Percentiles rank a stretch among this genome's conserved stretches.
phyloP scores from a whole-genome alignment of 1,284 basidiomycete species.

The Leccinum fuscescens region DNA sequence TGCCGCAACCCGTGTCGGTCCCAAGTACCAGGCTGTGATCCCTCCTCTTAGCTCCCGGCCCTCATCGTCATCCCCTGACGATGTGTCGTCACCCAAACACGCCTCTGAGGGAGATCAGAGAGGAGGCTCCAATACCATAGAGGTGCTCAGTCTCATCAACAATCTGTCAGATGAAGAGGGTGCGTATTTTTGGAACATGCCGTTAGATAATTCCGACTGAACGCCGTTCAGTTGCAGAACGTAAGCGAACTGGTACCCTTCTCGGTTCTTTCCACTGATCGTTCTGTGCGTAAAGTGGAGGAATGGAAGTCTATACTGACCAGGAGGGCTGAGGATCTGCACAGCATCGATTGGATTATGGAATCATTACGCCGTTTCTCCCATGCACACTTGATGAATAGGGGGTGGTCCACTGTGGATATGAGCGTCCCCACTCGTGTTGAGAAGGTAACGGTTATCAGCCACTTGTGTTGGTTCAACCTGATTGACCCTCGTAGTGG shows the following conservation, averaged over 20 bases:
- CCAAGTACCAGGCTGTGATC: constrained; percentile 78
- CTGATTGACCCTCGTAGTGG: constrained; percentile 49
- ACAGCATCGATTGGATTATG: constrained; percentile 74
- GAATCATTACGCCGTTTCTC: constrained; percentile 69
- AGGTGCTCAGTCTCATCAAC: constrained; percentile 63
- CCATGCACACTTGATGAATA: constrained; percentile 54
- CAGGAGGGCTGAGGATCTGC: constrained; percentile 46
- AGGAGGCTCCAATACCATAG: constrained; percentile 73
- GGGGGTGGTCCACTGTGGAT: constrained; percentile 55
- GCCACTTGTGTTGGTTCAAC: neutral
- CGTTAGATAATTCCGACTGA: constrained; percentile 22
- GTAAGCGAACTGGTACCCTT: constrained; percentile 21
- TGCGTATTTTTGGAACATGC: constrained; percentile 35
- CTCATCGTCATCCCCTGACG: constrained; percentile 35
- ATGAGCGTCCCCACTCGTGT: constrained; percentile 56
- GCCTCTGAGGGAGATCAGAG: constrained; percentile 48
- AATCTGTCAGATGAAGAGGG: constrained; percentile 64
- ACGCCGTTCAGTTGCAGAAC: constrained; percentile 22
- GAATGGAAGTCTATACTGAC: constrained; percentile 54
- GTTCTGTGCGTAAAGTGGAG: constrained; percentile 49
- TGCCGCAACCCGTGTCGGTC: constrained; percentile 82
- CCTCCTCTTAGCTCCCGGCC: constrained; percentile 41
- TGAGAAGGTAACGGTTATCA: constrained; percentile 53
- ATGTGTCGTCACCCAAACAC: constrained; percentile 13
- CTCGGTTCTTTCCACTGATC: constrained; percentile 7